Evolutionary conservation across 73 alveolate species (phyloP), one percentile per base, ranked within the genome.

Genomic region (Loxodes magnus): DNA sequence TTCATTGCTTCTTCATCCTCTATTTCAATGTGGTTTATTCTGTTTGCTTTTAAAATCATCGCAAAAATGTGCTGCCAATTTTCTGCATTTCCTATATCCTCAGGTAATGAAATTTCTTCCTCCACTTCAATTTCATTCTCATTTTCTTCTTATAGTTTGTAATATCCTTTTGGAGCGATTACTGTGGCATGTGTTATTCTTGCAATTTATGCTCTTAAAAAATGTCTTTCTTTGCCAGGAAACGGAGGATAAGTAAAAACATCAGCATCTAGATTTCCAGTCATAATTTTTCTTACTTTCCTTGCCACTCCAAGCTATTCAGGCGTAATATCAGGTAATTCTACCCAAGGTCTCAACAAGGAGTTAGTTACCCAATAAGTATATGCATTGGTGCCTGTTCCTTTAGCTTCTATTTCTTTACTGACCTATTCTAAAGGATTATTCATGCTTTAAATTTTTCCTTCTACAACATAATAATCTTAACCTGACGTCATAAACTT

Each of bases 241-340:
- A 91, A 91, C 10, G 90, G 90, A 16, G 98, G 98, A 73, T 83
- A 82, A 24, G 97, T 65, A 57, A 64, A 53, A 27, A 91, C 79
- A 23, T 66, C 56, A 24, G 83, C 88, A 43, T 87, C 84, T 49
- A 90, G 66, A 58, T 86, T 74, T 28, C 98, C 98, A 35, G 98
- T 91, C 37, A 87, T 66, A 17, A 90, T 51, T 69, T 91, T 77
- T 71, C 82, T 91, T 42, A 91, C 83, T 53, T 57, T 43, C 52
- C 93, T 82, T 30, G 96, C 80, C 3, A 70, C 84, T 28, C 25
- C 53, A 17, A 87, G 60, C 51, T 91, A 93, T 34, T 78, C 79
- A n/a, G 98, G 97, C 38, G 62, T 65, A 26, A 68, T 89, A 58
- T 87, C 92, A 9, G 97, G 98, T 35, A 92, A 80, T 84, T 92